Base-by-base conservation (phyloP, 108 stramenopile species). In the Aureococcus anophagefferens region DNA sequence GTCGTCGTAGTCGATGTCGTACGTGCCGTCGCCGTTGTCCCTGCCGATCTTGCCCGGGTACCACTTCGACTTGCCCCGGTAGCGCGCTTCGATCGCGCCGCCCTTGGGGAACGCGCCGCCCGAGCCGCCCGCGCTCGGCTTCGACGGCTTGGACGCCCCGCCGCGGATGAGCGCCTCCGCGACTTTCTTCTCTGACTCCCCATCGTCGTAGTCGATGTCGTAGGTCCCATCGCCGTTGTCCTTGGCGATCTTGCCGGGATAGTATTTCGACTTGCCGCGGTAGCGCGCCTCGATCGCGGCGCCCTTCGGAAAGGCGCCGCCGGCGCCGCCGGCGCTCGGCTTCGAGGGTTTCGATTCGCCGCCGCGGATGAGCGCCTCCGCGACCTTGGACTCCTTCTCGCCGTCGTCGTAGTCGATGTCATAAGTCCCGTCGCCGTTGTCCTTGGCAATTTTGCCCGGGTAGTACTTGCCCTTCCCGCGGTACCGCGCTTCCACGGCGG, bases 1-100 rank as follows among this genome's bases (percentile, higher is more conserved):
- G 35, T 77, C 76, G 45, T 77, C 84, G 34, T 83, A 85, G 17
- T 67, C 70, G 18, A 83, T 77, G 46, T 81, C 77, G 37, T 64
- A 83, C 0, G 74, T 13, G 5, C 68, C 0, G 45, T 69, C 45
- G 28, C 13, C 28, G 28, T 69, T 46, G 68, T 40, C 45, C n/a
- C n/a, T n/a, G 11, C 33, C 28, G 29, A 69, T 46, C 45, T 45
- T 46, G 7, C 68, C 68, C 5, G 40, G 40, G 18, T 69, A 69
- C 0, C 13, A 69, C 45, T 46, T 28, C 36, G 17, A 18, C 68
- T 46, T 69, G 37, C 68, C 68, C 40, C 35, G 33, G 59, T 73
- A 46, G 72, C 36, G 30, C 4, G 59, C 51, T 33, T 70, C 37
- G 62, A 70, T 44, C 70, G 31, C 72, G 33, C 65, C 75, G 30